Evolutionary conservation across 2,329 filamentous ascomycete species (phyloP), one percentile per base, ranked within the genome.

Genomic region (Cladosporium colombiae): DNA sequence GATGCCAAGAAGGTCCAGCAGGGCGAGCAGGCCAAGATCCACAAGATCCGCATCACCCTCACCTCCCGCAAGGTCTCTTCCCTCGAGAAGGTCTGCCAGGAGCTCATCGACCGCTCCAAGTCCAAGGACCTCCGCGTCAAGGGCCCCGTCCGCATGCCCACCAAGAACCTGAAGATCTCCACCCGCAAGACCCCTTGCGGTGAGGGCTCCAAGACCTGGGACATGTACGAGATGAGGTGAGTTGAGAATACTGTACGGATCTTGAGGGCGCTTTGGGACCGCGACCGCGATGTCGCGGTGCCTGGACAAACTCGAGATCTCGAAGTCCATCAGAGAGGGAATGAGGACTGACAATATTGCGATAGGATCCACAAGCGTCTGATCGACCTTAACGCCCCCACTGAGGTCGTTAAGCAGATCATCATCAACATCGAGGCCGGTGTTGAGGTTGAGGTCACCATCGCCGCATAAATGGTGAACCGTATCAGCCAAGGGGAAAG

Each of bases 191-290:
- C 95, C 73, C 95, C 95, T 82, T 95, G 91, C 85, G 95, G 95
- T 91, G 95, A 99, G 89, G 95, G 95, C 85, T 96, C 91, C 84
- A 99, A 99, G 92, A 99, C 95, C 80, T 99, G 95, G 95, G 95
- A 98, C 82, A 89, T 87, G 83, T 99, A 87, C 84, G 94, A 99
- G 90, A 96, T 99, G 93, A 91, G 94, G 85, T 76, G 64, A 69
- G 74, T 68, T 21, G 8, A 59, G n/a, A 25, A 57, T n/a, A 63
- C 40, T 16, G 18, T 16, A 27, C 27, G n/a, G 11, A n/a, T 33
- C 18, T 55, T 11, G 52, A 55, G 52, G 25, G 29, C 31, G 25
- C 3, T 31, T 18, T n/a, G 11, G 52, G 7, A n/a, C 18, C 11
- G 52, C 52, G 27, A n/a, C 7, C 23, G 55, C n/a, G 13, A 33